phyloP scores from a whole-genome alignment of 805 yeast species.

The Lipomyces chichibuensis region DNA sequence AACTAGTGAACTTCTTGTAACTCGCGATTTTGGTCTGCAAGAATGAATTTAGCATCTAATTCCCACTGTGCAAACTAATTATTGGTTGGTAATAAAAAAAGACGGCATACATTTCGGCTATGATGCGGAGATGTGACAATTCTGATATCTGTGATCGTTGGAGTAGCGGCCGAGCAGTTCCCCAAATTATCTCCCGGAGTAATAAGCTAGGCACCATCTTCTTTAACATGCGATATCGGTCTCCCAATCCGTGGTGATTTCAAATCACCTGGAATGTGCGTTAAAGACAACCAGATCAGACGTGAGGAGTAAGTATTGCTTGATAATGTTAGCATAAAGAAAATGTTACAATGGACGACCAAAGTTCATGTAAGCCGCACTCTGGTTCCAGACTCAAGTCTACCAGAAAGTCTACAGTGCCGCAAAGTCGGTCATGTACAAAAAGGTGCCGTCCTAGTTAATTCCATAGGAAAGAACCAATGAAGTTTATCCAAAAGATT shows the following conservation, averaged over 20 bases:
- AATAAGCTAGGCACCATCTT: not conserved
- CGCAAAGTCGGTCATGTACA: no score
- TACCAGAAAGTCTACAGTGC: no score
- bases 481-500: no score
- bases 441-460: no score
- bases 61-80: not conserved
- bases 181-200: not conserved
- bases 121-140: not conserved
- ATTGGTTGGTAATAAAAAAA: not conserved
- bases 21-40: not conserved
- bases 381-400: no score
- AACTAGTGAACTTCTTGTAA: not conserved
- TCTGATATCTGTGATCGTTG: not conserved
- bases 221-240: not conserved
- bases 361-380: no score
- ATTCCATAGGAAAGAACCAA: no score
- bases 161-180: not conserved
- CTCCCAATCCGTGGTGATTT: not conserved
- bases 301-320: not conserved
- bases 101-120: not conserved
- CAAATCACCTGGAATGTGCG: not conserved
- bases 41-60: not conserved
- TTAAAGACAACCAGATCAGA: not conserved
- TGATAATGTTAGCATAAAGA: not conserved
- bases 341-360: no score